Evolutionary conservation across 2,329 filamentous ascomycete genomes (phyloP).

Genomic region (Ophiostoma perfectum): DNA sequence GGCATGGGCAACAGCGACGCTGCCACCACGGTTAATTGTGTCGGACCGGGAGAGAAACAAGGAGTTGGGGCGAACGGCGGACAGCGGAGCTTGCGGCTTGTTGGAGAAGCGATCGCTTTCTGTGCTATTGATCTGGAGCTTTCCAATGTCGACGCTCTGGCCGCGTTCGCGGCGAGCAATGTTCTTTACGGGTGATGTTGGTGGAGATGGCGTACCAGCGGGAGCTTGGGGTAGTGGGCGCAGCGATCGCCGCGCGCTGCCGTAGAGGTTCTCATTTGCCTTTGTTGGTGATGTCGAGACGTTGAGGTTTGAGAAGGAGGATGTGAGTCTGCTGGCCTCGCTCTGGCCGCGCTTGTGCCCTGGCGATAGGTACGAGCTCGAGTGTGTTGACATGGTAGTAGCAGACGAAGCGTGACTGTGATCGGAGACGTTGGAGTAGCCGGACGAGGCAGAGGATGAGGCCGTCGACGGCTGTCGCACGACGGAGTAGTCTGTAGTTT

Average conservation of each 20-base stretch:
- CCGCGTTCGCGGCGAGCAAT: conserved; percentile 41
- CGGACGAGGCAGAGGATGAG: conserved; percentile 65
- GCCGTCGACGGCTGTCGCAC: conserved; percentile 63
- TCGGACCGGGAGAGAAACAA: conserved; percentile 57
- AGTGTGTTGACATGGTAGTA: conserved; percentile 68
- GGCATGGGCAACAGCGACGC: conserved; percentile 32
- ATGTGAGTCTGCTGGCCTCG: conserved; percentile 56
- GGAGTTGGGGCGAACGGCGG: conserved; percentile 51
- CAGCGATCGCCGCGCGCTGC: conserved; percentile 68
- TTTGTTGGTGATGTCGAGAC: conserved; percentile 35
- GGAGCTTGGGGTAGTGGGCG: conserved; percentile 67
- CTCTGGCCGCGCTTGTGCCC: conserved; percentile 71
- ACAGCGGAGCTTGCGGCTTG: conserved; percentile 40
- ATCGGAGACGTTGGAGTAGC: conserved; percentile 57
- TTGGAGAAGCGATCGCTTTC: conserved; percentile 23
- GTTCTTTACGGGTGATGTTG: conserved; percentile 30
- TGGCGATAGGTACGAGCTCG: conserved; percentile 50
- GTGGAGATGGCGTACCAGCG: conserved; percentile 35
- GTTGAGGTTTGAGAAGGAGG: conserved; percentile 37
- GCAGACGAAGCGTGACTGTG: conserved; percentile 40
- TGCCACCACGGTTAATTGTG: conserved; percentile 40
- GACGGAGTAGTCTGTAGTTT: conserved; percentile 46
- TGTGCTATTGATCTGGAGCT: conserved; percentile 6
- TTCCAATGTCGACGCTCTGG: conserved; percentile 58
- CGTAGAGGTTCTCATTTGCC: conserved; percentile 57